Percentiles rank a stretch among this genome's conserved stretches.
phyloP scores from a whole-genome alignment of 768 basidiomycete species.

The Leccinellum luteum region DNA sequence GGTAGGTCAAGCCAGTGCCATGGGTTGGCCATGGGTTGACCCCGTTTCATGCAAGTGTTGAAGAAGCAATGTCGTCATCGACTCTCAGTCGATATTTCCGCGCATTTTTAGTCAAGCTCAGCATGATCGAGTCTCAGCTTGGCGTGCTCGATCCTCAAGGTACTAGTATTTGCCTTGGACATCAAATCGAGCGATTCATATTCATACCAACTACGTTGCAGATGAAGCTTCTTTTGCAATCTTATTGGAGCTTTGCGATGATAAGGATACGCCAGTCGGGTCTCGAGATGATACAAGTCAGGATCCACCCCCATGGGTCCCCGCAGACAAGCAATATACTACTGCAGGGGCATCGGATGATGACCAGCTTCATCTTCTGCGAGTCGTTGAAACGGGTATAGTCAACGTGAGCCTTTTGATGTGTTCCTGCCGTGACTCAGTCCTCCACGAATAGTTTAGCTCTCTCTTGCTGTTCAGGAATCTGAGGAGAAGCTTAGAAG shows the following conservation, averaged over 20 bases:
- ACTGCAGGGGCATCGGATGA: slow-evolving; percentile 62
- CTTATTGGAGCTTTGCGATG: slow-evolving; percentile 75
- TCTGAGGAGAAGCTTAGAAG: slow-evolving; percentile 62
- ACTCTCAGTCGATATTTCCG: slow-evolving; percentile 76
- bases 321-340: slow-evolving; percentile 66
- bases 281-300: slow-evolving; percentile 42
- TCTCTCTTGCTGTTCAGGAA: slow-evolving; percentile 79
- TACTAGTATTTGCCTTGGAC: slow-evolving; percentile 25
- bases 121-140: slow-evolving; percentile 72
- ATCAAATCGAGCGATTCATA: neutral
- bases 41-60: slow-evolving; percentile 47
- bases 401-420: slow-evolving; percentile 56
- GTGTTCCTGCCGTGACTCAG: neutral
- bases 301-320: slow-evolving; percentile 80
- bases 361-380: slow-evolving; percentile 70
- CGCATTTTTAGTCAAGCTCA: slow-evolving; percentile 78
- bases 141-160: slow-evolving; percentile 56
- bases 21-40: slow-evolving; percentile 2
- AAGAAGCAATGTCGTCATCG: slow-evolving; percentile 62
- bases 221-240: slow-evolving; percentile 80
- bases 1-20: slow-evolving; percentile 37
- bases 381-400: slow-evolving; percentile 81
- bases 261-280: slow-evolving; percentile 51
- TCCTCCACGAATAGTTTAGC: slow-evolving; percentile 36
- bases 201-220: slow-evolving; percentile 20